Base-by-base conservation (phyloP, 768 basidiomycete species). In the Phaeolepiota aurea region DNA sequence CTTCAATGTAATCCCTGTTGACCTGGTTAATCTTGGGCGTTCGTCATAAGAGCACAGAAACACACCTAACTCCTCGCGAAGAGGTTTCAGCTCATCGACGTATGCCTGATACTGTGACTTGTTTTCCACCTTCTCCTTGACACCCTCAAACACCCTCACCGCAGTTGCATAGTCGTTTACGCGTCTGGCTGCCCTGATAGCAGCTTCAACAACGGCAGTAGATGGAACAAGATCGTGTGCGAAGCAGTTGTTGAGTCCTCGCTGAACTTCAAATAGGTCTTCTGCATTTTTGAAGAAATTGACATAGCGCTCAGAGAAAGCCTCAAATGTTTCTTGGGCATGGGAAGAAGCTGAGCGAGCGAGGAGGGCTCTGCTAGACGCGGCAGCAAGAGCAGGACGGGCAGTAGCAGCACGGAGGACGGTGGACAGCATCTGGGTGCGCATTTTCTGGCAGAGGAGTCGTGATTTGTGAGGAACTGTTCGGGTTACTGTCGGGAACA, bases 181-280 rank as follows among this genome's bases (percentile, higher is more conserved):
- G 49, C 92, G 79, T 49, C 96, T 73, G 15, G 88, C 79, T 42
- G 92, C 91, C 40, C 80, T 78, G 46, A 93, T 68, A 19, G 90
- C 90, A 47, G 88, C 86, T 66, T 92, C 89, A 41, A 93, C 66
- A 52, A 94, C 88, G 41, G 70, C 59, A 19, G 88, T 76, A 1
- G 87, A 77, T 3, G 91, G 91, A 11, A 96, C 92, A 48, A 96
- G 78, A 63, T 99, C 96, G 63, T 98, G 94, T 2, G 96, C 89
- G 61, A 99, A 99, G 71, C 93, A 97, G 76, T 99, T 99, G 75
- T 99, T 98, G 54, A 99, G 72, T 28, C 96, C 96, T 38, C 96
- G 88, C 67, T 99, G 94, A 48, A 99, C 86, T 72, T 99, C 96
- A 58, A 99, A 99, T 43, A 97, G 76, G 68, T 99, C 96, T 57